Base-by-base conservation (phyloP, 805 yeast species). In the Wickerhamiella occidentalis region DNA sequence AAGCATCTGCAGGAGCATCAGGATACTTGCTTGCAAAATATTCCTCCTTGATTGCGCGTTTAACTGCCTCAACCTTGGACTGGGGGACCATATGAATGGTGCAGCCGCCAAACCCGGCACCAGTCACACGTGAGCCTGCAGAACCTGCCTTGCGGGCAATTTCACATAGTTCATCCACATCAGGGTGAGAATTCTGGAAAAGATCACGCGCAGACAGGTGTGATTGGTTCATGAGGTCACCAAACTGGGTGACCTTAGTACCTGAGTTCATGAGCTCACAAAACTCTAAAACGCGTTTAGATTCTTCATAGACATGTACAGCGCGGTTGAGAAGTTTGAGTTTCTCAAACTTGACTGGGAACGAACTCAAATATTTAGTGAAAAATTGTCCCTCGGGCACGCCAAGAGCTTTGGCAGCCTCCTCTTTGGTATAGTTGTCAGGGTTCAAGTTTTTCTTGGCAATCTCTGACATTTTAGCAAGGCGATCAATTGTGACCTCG, bases 21-120 rank as follows among this genome's bases (percentile, higher is more conserved):
- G 83, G 82, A 60, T 68, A 74, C 40, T 66, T 60, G 41, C 63
- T 65, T 44, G 65, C 65, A 63, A 78, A 80, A 61, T 75, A 80
- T 47, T 76, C 62, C n/a, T 68, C 64, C 21, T 60, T 65, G 47
- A 80, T 65, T 0, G 80, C 78, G 2, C 54, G 50, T 8, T 64
- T 61, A 25, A 78, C 67, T 2, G 48, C 48, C 0, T 58, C 61
- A 9, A 73, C 64, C 51, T 67, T 70, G 51, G 69, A 69, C 3
- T 66, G 64, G 2, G 73, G 65, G 9, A 80, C 75, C 50, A 81
- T 63, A 59, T 80, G 84, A n/a, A 81, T 82, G 0, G 82, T 70
- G 26, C 80, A 76, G 5, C 87, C 87, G 29, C 87, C 87, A 73
- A 79, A 81, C 3, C 88, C 88, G 17, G 88, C 87, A 23, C 87